A percentile compares a stretch with the other conserved stretches of the same genome.
These are phyloP conservation scores for Chlorella sp. DNA, from an alignment of 139 green algal species.

Conservation along the genomic window DNA sequence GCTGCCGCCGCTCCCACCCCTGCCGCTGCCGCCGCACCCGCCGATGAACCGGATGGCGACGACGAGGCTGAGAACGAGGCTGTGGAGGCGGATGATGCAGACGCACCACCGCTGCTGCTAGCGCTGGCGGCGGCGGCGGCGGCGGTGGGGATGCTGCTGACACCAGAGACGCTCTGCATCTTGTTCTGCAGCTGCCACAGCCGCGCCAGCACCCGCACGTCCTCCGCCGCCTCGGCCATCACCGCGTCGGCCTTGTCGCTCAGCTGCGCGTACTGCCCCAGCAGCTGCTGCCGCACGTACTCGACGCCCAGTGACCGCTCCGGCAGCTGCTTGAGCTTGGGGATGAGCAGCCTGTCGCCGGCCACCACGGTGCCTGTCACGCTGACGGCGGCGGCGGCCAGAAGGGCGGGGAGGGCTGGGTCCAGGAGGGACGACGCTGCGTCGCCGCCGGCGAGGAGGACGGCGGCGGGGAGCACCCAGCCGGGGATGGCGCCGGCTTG, in stretches of 20 bases:
- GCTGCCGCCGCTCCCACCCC: no score
- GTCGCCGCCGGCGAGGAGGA: conserved; percentile 66
- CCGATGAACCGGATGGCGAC: neutral
- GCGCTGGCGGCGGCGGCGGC: no score
- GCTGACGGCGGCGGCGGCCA: conserved; percentile 31
- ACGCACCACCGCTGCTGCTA: no score
- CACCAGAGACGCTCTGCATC: conserved; percentile 65
- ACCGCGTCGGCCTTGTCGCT: conserved; percentile 24
- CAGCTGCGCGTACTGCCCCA: conserved; percentile 63
- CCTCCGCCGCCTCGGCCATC: conserved; percentile 45
- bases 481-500: conserved; percentile 35
- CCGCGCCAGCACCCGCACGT: conserved; percentile 73
- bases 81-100: no score
- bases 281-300: conserved; percentile 67
- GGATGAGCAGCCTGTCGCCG: conserved; percentile 59
- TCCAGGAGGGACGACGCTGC: conserved; percentile 72
- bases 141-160: neutral
- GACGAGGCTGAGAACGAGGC: neutral
- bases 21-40: no score
- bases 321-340: conserved; percentile 75
- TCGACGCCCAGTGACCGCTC: conserved; percentile 27
- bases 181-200: conserved; percentile 88
- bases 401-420: conserved; percentile 62
- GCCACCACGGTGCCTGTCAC: conserved; percentile 30
- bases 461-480: conserved; percentile 63